Conservation (phyloP, 1,139 yeast species). For the Pichia sp. region DNA sequence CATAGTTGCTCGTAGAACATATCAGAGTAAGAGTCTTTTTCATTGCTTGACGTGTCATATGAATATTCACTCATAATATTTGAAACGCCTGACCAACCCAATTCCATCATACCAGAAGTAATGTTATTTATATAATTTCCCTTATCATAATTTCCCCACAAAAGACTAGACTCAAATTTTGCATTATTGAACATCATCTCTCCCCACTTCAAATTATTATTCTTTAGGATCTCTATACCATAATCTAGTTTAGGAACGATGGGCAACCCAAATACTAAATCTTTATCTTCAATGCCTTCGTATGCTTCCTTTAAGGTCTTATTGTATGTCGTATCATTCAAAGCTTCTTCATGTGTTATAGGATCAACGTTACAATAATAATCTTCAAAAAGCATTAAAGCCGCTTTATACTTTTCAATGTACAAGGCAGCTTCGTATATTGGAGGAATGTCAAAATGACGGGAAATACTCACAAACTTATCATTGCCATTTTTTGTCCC, state of each 20-base stretch:
- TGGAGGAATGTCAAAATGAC: conserved; percentile 33
- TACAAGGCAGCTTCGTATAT: conserved; percentile 38
- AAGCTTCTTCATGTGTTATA: conserved; percentile 12
- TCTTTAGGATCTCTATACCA: conserved; percentile 42
- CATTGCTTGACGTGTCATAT: conserved; percentile 15
- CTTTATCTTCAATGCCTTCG: conserved; percentile 52
- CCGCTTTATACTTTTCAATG: conserved; percentile 40
- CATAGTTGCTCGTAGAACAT: conserved; percentile 53
- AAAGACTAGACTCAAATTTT: conserved; percentile 43
- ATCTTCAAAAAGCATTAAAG: conserved; percentile 57
- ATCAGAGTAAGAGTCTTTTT: conserved; percentile 8
- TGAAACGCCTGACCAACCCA: conserved; percentile 50
- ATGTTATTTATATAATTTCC: conserved; percentile 24
- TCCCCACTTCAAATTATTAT: conserved; percentile 36
- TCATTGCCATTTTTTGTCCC: conserved; percentile 38
- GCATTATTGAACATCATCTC: conserved; percentile 57
- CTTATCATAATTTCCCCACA: conserved; percentile 11
- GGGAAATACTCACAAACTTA: conserved; percentile 37
- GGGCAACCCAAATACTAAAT: conserved; percentile 61
- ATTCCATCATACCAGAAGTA: conserved; percentile 38
- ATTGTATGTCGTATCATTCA: conserved; percentile 17
- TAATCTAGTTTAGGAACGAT: conserved; percentile 48
- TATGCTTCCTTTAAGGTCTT: conserved; percentile 40
- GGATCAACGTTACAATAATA: conserved; percentile 23
- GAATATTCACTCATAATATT: conserved; percentile 27